A percentile compares a stretch with the other conserved stretches of the same genome.
Evolutionary conservation across 208 protist genomes (phyloP).

Genomic region (Crithidia mellificae): DNA sequence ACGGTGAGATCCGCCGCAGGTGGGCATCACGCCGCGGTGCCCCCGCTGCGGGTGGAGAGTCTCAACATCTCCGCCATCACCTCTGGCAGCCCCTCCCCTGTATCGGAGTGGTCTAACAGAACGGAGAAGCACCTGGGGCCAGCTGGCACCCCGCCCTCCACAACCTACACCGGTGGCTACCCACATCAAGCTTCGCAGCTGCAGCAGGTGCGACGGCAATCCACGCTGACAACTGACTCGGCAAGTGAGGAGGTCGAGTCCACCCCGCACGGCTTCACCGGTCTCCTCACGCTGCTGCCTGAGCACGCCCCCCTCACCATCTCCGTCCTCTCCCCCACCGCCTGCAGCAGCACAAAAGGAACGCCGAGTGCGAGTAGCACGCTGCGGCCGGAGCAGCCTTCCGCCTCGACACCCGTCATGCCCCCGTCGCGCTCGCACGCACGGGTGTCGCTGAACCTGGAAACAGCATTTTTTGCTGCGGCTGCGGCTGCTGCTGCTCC

Average conservation of each 20-base stretch:
- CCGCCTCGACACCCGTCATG: background rate
- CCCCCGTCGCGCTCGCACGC: background rate
- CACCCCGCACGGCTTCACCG: background rate
- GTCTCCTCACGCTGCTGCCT: background rate
- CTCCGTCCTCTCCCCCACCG: conserved; percentile 1
- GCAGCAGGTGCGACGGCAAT: background rate
- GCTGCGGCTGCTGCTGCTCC: background rate
- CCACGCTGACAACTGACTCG: background rate
- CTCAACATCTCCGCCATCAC: conserved; percentile 16
- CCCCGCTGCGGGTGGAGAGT: conserved; percentile 1
- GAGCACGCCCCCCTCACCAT: background rate
- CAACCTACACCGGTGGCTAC: too few relatives aligned
- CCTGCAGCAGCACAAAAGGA: background rate
- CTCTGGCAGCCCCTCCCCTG: conserved; percentile 18
- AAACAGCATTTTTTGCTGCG: background rate
- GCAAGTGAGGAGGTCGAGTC: background rate
- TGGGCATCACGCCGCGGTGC: background rate
- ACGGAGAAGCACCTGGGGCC: conserved; percentile 11
- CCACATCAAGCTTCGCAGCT: background rate
- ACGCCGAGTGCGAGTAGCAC: background rate
- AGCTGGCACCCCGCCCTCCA: background rate
- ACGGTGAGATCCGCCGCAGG: too few relatives aligned
- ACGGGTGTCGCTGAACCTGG: background rate
- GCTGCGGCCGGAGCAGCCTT: background rate
- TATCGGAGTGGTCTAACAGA: conserved; percentile 17